Base-by-base conservation (phyloP, 192 early-diverging fungal species). In the Lobulomyces angularis region DNA sequence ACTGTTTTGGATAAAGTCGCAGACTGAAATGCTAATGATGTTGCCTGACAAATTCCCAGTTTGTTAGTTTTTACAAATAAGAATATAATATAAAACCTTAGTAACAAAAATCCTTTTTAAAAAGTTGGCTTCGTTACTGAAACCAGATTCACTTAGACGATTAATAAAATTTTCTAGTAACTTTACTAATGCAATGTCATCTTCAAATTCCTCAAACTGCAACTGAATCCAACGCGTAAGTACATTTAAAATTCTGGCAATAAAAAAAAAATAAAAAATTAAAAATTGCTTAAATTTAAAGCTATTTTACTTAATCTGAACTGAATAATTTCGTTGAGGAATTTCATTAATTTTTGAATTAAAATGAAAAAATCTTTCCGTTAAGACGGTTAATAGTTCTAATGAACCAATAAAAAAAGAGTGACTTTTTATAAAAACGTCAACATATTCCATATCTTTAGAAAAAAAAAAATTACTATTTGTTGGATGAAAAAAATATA, bases 361-460 rank as follows among this genome's bases (percentile, higher is more conserved):
- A 41, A 67, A 59, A 55, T 75, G 53, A 50, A 73, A 84, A n/a
- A n/a, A n/a, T 33, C 80, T 50, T 0, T 63, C 55, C 19, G 79
- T 65, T 32, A 84, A 37, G 26, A 65, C 55, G 26, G 65, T 62
- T 24, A 82, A 25, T 3, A 84, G 49, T 14, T 66, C 65, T 33
- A 52, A 41, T 0, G 79, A 72, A 2, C 53, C 38, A 9, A 75
- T 77, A 43, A 78, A 84, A 46, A 72, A 71, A 9, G 65, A 46
- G 38, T 82, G 77, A 3, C 48, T 67, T 9, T 69, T 50, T 16
- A 84, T 27, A 25, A 73, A 80, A 20, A 54, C 59, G 47, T 77
- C 81, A 12, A 82, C 62, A 59, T 73, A 84, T 32, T 84, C 81
- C 12, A 46, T 14, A 32, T 83, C 79, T 80, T 34, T 18, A 5